Evolutionary conservation across 768 basidiomycete genomes (phyloP).

Genomic region (Tricholoma saponaceum): DNA sequence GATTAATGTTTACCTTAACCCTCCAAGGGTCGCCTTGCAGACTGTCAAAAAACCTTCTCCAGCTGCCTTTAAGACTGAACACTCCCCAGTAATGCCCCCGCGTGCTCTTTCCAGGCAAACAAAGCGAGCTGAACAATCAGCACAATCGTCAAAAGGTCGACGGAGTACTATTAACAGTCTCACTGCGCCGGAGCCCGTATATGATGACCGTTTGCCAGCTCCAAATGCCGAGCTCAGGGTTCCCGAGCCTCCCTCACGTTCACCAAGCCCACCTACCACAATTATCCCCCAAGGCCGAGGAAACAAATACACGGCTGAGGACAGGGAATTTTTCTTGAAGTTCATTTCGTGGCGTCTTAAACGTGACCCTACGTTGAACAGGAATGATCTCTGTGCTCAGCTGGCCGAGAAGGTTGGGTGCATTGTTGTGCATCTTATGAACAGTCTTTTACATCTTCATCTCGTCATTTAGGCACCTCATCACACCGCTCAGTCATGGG

Average conservation of each 20-base stretch:
- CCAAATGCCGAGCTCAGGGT: constrained; percentile 59
- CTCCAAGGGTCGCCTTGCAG: constrained; percentile 20
- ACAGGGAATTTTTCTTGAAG: constrained; percentile 62
- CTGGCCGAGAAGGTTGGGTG: constrained; percentile 51
- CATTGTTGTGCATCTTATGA: background rate
- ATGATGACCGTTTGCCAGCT: constrained; percentile 45
- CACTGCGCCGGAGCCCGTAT: constrained; percentile 47
- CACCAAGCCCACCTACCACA: constrained; percentile 61
- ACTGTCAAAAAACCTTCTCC: constrained; percentile 39
- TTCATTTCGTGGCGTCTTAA: constrained; percentile 62
- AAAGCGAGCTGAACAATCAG: constrained; percentile 22
- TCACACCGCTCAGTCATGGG: constrained; percentile 60
- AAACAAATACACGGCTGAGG: constrained; percentile 63
- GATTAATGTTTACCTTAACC: constrained; percentile 31
- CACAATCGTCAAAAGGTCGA: constrained; percentile 23
- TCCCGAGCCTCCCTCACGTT: constrained; percentile 61
- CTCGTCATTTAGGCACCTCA: constrained; percentile 53
- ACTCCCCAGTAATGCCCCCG: constrained; percentile 17
- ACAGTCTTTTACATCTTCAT: constrained; percentile 5
- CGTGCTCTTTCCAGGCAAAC: constrained; percentile 23
- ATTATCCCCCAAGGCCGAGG: constrained; percentile 46
- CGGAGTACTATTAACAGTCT: constrained; percentile 60
- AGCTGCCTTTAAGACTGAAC: constrained; percentile 33
- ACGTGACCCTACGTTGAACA: constrained; percentile 46
- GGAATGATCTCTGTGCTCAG: constrained; percentile 48